Conservation (phyloP, 2,329 filamentous ascomycete genomes). For the Phialophora tarda region DNA sequence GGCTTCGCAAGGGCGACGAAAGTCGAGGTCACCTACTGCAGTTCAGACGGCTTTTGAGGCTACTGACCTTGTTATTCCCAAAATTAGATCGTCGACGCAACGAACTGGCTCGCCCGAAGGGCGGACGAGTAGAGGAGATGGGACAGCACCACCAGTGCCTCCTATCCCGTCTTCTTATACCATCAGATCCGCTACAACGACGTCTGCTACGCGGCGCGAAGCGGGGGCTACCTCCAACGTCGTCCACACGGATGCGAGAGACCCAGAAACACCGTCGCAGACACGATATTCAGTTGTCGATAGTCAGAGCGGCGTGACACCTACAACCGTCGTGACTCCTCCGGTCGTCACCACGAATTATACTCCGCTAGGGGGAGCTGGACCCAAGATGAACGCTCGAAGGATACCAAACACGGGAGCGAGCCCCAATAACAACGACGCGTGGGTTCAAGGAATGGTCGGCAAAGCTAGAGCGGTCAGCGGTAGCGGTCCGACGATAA, state of each 20-base stretch:
- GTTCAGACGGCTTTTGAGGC: conserved; percentile 23
- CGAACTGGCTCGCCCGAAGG: conserved; percentile 23
- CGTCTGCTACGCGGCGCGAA: conserved; percentile 21
- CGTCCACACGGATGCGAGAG: conserved; percentile 2
- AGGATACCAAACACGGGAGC: conserved; percentile 48
- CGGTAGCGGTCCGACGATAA: conserved; percentile 27
- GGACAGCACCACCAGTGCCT: conserved; percentile 35
- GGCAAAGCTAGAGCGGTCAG: conserved; percentile 48
- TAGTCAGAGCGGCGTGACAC: conserved; percentile 24
- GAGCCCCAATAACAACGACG: conserved; percentile 50
- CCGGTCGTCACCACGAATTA: conserved; percentile 38
- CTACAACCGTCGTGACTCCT: conserved; percentile 30
- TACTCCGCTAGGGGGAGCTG: conserved; percentile 53
- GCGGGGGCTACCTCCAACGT: conserved; percentile 7
- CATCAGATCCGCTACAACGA: conserved; percentile 21
- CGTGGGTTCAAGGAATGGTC: conserved; percentile 55
- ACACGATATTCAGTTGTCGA: conserved; percentile 19
- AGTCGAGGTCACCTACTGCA: conserved; percentile 24
- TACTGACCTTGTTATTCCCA: conserved; percentile 22
- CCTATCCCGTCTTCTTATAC: conserved; percentile 33
- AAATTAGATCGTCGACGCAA: conserved; percentile 13
- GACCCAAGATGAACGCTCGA: conserved; percentile 50
- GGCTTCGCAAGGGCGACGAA: conserved; percentile 17
- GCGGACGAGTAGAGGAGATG: conserved; percentile 14
- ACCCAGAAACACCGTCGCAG: conserved; percentile 5